Evolutionary conservation across 2,329 filamentous ascomycete genomes (phyloP).

Genomic region (Colletotrichum sp.): DNA sequence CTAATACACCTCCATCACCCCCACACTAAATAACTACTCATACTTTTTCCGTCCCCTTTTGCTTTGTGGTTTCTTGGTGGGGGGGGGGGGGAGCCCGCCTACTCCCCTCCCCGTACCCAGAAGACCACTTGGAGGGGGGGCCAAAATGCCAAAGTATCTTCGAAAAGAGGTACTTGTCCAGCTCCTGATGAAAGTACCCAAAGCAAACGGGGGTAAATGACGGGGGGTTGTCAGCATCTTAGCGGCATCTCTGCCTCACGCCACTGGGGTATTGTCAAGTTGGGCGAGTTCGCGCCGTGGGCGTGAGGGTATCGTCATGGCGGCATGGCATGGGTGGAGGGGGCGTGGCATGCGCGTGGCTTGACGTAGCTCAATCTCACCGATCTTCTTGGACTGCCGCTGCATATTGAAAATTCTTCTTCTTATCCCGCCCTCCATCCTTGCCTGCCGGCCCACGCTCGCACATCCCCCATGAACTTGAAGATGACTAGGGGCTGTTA

Average conservation of each 20-base stretch:
- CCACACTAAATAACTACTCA: too few relatives aligned
- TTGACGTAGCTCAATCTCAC: neutral
- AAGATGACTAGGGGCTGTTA: neutral
- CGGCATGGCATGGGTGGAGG: neutral
- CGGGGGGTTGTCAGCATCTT: neutral
- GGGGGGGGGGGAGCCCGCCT: too few relatives aligned
- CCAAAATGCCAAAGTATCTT: neutral
- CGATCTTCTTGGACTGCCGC: neutral
- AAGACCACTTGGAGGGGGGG: neutral
- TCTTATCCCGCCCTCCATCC: neutral
- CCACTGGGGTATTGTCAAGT: neutral
- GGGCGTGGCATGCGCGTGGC: neutral
- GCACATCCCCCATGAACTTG: neutral
- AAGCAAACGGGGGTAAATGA: neutral
- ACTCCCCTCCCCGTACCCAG: conserved; percentile 12
- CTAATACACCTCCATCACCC: too few relatives aligned
- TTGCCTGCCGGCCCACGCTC: neutral
- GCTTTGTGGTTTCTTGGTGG: too few relatives aligned
- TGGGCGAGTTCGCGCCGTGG: neutral
- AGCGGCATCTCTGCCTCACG: neutral
- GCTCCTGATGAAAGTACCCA: neutral
- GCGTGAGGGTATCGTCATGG: conserved; percentile 4
- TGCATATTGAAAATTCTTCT: neutral
- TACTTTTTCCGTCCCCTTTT: too few relatives aligned
- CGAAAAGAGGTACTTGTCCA: neutral